Evolutionary conservation across 306 rosid genomes (phyloP), one percentile per base, ranked within the genome.

Genomic region (Nissolia schottii): DNA sequence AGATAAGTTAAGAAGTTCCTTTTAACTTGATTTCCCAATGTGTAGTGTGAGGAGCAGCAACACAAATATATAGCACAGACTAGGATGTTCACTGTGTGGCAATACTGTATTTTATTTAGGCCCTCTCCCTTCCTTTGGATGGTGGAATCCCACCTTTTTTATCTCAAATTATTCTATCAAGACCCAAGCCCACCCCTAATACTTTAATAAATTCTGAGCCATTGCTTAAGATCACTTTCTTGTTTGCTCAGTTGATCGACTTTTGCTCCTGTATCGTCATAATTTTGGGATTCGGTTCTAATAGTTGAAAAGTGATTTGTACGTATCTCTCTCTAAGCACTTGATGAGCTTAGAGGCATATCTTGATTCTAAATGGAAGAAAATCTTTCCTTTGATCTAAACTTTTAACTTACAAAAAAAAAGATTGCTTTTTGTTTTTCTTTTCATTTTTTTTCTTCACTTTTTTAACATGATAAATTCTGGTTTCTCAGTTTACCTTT

Each of bases 71-170:
- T 83, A 86, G 82, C 63, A 29, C 25, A 48, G 76, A 64, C 75
- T 35, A 78, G 68, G 83, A 66, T 70, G 71, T 75, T 60, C 67
- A 77, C 81, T 75, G 75, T 61, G 68, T 45, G 71, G 16, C 66
- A 64, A 51, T 22, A 64, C 53, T 57, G 64, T 70, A 64, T 64
- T 71, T 73, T 70, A 64, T 64, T 71, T 73, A 68, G 32, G 48
- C 67, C 77, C 40, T 28, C n/a, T 45, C 19, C 51, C 71, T 31
- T 65, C 71, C 38, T 65, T 41, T 72, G 67, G 51, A 71, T 73
- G 78, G 83, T 86, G 90, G 90, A 82, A 64, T 71, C 75, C 84
- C 80, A 81, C 84, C 79, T 49, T 83, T n/a, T 83, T 82, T 68
- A 80, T 69, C 77, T 79, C 64, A 60, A 65, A 80, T 83, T 80